phyloP scores from a whole-genome alignment of 2,329 filamentous ascomycete genomes.

The Colletotrichum destructivum region DNA sequence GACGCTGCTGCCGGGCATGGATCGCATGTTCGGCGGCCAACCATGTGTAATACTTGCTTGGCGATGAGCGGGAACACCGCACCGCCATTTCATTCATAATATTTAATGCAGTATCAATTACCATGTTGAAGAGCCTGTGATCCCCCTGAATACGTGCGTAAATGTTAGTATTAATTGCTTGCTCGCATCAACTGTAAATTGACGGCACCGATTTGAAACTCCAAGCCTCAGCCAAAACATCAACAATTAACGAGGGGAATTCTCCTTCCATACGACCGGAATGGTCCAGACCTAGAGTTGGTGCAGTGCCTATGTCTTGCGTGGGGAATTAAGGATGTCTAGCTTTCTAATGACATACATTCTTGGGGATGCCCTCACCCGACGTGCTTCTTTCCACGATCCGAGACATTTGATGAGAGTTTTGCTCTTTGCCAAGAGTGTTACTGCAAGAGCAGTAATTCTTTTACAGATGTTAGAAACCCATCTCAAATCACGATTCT shows the following conservation, averaged over 20 bases:
- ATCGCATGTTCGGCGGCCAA: background rate
- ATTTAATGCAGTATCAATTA: slow-evolving; percentile 8
- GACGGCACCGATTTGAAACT: background rate
- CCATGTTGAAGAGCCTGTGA: background rate
- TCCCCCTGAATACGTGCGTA: no score
- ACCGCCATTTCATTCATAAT: background rate
- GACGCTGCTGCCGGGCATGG: background rate
- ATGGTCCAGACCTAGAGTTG: background rate
- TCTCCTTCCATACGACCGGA: no score
- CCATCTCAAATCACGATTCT: no score
- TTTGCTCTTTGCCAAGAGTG: background rate
- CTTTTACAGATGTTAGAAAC: background rate
- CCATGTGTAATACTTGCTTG: background rate
- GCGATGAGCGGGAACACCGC: background rate
- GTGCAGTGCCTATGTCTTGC: background rate
- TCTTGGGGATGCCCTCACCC: background rate
- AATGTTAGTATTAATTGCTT: no score
- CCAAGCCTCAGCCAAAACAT: background rate
- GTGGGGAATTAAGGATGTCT: background rate
- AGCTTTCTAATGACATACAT: background rate
- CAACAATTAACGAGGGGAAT: no score
- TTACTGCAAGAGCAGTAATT: background rate
- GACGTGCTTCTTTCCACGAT: no score
- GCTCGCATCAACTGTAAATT: no score
- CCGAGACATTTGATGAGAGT: no score